Conservation (phyloP, 768 basidiomycete genomes). For the Rhodosporidiobolus sp. region DNA sequence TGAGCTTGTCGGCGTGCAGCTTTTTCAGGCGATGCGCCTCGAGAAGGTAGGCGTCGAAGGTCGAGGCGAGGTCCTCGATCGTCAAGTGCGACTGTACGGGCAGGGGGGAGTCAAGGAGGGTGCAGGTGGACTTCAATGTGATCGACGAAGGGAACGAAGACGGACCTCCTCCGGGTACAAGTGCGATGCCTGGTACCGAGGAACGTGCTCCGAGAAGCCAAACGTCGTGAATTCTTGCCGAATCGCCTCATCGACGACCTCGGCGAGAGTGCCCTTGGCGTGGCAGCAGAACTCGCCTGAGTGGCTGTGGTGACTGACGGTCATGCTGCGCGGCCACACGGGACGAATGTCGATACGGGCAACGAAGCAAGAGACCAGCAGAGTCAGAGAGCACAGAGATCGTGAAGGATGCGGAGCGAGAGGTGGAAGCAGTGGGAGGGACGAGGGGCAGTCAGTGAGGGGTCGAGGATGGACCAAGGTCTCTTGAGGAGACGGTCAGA, state of each 20-base stretch:
- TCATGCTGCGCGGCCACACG: conserved; percentile 21
- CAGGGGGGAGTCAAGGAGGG: background rate
- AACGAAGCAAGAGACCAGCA: background rate
- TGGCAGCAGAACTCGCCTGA: conserved; percentile 93
- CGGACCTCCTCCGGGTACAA: conserved; percentile 94
- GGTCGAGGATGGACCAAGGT: too few species aligned
- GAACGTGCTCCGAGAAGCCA: conserved; percentile 89
- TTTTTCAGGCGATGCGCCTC: conserved; percentile 75
- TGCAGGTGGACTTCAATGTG: background rate
- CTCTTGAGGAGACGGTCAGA: too few species aligned
- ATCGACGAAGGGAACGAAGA: background rate
- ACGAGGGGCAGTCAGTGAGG: too few species aligned
- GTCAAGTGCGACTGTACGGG: conserved; percentile 57
- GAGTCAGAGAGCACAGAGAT: background rate
- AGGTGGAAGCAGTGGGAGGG: too few species aligned
- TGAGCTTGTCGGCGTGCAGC: conserved; percentile 63
- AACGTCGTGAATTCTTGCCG: conserved; percentile 71
- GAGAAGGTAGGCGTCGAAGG: conserved; percentile 69
- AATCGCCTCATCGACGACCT: conserved; percentile 77
- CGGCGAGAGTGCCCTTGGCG: conserved; percentile 73
- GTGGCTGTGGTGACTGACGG: conserved; percentile 69
- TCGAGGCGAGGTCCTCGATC: conserved; percentile 56
- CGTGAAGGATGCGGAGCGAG: too few species aligned
- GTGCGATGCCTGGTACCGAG: conserved; percentile 74
- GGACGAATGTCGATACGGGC: background rate